These are phyloP conservation scores for Ophiostoma novo-ulmi DNA, from an alignment of 2,329 filamentous ascomycete genomes.

Conservation along the genomic window DNA sequence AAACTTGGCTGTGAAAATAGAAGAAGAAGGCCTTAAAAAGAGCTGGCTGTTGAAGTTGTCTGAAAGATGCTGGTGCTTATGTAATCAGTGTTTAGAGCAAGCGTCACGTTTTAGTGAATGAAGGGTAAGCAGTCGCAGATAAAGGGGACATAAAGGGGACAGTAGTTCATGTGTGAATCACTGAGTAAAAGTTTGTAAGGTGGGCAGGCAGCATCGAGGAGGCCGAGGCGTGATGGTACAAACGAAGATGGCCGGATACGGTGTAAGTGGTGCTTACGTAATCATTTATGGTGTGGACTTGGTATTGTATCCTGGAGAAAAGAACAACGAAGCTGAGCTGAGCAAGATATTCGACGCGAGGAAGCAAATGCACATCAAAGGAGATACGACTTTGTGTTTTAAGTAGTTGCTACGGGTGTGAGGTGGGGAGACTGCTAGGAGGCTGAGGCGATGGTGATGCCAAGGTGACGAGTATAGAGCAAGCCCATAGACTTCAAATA, in stretches of 20 bases:
- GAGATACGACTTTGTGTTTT: too few relatives aligned
- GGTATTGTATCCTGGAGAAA: too few relatives aligned
- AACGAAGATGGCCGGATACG: conserved; percentile 6
- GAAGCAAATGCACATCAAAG: too few relatives aligned
- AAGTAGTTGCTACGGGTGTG: too few relatives aligned
- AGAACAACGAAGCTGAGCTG: too few relatives aligned
- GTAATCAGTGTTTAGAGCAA: neutral
- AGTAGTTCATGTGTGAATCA: neutral
- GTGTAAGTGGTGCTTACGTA: conserved; percentile 5
- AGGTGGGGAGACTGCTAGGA: too few relatives aligned
- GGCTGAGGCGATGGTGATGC: too few relatives aligned
- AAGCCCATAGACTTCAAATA: too few relatives aligned
- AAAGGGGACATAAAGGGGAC: neutral
- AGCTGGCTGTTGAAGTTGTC: neutral
- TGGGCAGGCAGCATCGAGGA: neutral
- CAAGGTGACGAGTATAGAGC: too few relatives aligned
- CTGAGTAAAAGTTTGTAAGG: neutral
- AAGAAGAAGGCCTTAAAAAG: neutral
- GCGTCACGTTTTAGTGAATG: neutral
- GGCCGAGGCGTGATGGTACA: neutral
- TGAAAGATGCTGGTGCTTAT: neutral
- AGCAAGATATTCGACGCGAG: neutral
- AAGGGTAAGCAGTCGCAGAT: neutral
- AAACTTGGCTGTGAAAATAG: neutral
- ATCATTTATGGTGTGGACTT: neutral